Conservation (phyloP, 2,329 filamentous ascomycete species). For the Endoconidiophora laricicola region DNA sequence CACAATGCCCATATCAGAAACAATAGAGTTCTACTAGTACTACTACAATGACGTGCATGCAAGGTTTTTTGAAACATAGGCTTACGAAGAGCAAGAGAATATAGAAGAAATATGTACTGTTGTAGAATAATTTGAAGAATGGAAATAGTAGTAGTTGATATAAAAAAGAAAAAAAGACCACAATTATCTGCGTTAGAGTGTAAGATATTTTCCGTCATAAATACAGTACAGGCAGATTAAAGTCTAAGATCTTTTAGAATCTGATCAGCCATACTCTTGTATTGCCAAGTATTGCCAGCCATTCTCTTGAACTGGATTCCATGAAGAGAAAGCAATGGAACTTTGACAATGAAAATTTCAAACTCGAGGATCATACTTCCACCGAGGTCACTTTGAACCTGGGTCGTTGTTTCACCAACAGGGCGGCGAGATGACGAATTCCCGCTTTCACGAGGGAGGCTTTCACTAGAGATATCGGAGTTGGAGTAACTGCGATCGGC, state of each 20-base stretch:
- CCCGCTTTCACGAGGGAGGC: conserved; percentile 38
- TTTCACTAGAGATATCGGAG: conserved; percentile 74
- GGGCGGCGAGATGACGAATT: conserved; percentile 29
- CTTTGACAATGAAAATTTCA: conserved; percentile 95
- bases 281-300: conserved; percentile 91
- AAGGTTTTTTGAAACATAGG: too few species aligned
- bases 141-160: too few species aligned
- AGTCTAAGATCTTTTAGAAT: conserved; percentile 77
- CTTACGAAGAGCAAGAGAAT: too few species aligned
- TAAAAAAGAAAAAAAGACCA: neutral
- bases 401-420: conserved; percentile 69
- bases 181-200: too few species aligned
- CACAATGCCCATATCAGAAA: too few species aligned
- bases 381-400: conserved; percentile 78
- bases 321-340: conserved; percentile 79
- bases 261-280: conserved; percentile 94
- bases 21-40: too few species aligned
- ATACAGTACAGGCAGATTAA: neutral
- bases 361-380: conserved; percentile 74
- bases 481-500: conserved; percentile 63
- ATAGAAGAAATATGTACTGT: neutral
- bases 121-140: neutral
- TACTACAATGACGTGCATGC: too few species aligned
- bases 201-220: too few species aligned
- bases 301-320: conserved; percentile 98